Evolutionary conservation across 2,329 filamentous ascomycete genomes (phyloP).

Genomic region (Truncatella angustata): DNA sequence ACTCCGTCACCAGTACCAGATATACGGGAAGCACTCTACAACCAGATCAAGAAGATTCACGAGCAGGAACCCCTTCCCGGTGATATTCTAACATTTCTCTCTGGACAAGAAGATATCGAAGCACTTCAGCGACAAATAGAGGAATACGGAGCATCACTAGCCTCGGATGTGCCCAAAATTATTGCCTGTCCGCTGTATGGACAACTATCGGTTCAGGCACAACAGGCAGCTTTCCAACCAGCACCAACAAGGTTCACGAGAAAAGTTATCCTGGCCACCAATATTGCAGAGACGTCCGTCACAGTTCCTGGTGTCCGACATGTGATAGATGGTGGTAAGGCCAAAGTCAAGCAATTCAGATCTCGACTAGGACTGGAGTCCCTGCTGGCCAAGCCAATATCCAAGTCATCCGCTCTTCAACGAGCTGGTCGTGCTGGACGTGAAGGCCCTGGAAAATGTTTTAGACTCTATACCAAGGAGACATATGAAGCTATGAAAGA

Average conservation of each 20-base stretch:
- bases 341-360: constrained; percentile 90
- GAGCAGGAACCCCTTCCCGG: constrained; percentile 86
- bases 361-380: constrained; percentile 84
- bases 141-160: constrained; percentile 71
- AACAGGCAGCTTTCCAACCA: constrained; percentile 82
- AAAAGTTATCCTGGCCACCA: constrained; percentile 90
- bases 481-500: constrained; percentile 70
- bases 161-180: constrained; percentile 70
- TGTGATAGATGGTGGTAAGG: constrained; percentile 90
- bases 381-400: constrained; percentile 85
- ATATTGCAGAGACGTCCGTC: constrained; percentile 98
- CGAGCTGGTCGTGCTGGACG: constrained; percentile 88
- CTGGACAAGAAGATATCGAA: constrained; percentile 91
- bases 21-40: constrained; percentile 77
- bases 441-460: constrained; percentile 89
- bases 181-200: constrained; percentile 82
- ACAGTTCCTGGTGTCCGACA: constrained; percentile 91
- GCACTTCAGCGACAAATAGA: constrained; percentile 76
- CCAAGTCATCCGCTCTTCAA: constrained; percentile 89
- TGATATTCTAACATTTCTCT: constrained; percentile 88
- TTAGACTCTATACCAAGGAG: constrained; percentile 79
- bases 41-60: constrained; percentile 83
- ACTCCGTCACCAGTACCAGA: constrained; percentile 73
- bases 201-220: constrained; percentile 80
- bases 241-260: constrained; percentile 69